Base-by-base conservation (phyloP, 2,329 filamentous ascomycete species). In the Arthrobotrys entomopaga region DNA sequence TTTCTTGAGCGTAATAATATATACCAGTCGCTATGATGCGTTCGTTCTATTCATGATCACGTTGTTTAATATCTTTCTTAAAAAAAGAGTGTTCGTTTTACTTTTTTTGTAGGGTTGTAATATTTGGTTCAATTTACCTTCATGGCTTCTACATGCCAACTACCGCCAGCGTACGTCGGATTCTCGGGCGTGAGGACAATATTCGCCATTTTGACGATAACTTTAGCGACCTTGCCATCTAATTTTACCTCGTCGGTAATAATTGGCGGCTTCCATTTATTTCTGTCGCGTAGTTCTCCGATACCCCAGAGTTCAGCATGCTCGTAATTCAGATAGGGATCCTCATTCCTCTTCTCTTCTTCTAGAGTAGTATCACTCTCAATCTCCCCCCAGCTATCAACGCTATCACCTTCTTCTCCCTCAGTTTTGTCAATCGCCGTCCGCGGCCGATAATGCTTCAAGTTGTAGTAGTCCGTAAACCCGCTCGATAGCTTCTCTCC, bases 141-240 rank as follows among this genome's bases (percentile, higher is more conserved):
- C 76, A 82, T 82, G 15, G 86, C 86, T 75, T 88, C 86, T 1
- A 86, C 78, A 75, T 88, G 86, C 84, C 86, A 88, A 1, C 80
- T 81, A 0, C 86, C 86, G 11, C 85, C 85, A 0, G 81, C 80
- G 75, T 87, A 90, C 4, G 1, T 15, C 6, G 61, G 70, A 1
- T 86, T 84, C 16, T 86, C 85, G 0, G 88, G 88, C 0, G 84
- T 87, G 0, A 90, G 82, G 48, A 88, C 83, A 58, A 89, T 85
- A 48, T 84, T 85, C 1, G 87, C 84, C 77, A 91, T 82, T 77
- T 90, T 89, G 42, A 90, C 84, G 57, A 90, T 87, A 40, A 90
- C 80, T 77, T 91, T 88, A 3, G 90, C 78, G 1, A 85, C 84
- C 4, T 80, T 79, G 0, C 82, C 77, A 4, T 74, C 63, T 1